A percentile compares a stretch with the other conserved stretches of the same genome.
These are phyloP conservation scores for Ganoderma lingzhi DNA, from an alignment of 1,284 basidiomycete genomes.

Conservation along the genomic window DNA sequence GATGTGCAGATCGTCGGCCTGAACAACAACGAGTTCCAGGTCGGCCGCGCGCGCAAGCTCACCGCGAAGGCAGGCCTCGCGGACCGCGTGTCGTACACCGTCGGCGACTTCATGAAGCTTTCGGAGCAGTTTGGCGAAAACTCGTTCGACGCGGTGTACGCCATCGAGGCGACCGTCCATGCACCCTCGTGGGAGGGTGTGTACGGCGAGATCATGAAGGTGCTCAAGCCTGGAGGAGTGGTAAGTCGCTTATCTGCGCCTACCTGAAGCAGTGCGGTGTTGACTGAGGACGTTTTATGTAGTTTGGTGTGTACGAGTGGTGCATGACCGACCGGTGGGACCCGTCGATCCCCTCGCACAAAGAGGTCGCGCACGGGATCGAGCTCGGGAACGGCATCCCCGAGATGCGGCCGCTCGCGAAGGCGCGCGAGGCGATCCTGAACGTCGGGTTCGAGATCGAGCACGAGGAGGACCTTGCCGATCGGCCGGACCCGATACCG, in stretches of 20 bases:
- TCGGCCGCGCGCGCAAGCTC: slow-evolving; percentile 87
- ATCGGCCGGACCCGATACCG: slow-evolving; percentile 80
- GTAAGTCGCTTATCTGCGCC: slow-evolving; percentile 57
- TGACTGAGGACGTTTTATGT: slow-evolving; percentile 7
- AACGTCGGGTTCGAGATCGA: slow-evolving; percentile 90
- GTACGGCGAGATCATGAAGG: slow-evolving; percentile 93
- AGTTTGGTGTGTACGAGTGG: slow-evolving; percentile 99
- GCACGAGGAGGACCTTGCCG: slow-evolving; percentile 95
- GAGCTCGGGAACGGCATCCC: slow-evolving; percentile 97
- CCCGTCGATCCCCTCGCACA: slow-evolving; percentile 87
- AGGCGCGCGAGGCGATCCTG: slow-evolving; percentile 82
- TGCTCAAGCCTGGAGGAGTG: slow-evolving; percentile 96
- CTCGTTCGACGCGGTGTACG: slow-evolving; percentile 97
- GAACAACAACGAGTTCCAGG: slow-evolving; percentile 98
- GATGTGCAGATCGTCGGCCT: slow-evolving; percentile 89
- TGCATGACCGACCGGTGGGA: slow-evolving; percentile 98
- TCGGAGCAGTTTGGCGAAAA: slow-evolving; percentile 92
- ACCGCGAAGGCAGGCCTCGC: slow-evolving; percentile 83
- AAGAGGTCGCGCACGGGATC: slow-evolving; percentile 89
- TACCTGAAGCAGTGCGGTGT: neutral
- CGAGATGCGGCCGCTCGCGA: slow-evolving; percentile 88
- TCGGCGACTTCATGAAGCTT: slow-evolving; percentile 98
- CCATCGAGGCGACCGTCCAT: slow-evolving; percentile 98
- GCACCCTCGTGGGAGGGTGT: slow-evolving; percentile 97
- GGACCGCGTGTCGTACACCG: slow-evolving; percentile 82